These are phyloP conservation scores for Phytopythium ostracodes DNA, from an alignment of 352 stramenopile species.

Conservation along the genomic window DNA sequence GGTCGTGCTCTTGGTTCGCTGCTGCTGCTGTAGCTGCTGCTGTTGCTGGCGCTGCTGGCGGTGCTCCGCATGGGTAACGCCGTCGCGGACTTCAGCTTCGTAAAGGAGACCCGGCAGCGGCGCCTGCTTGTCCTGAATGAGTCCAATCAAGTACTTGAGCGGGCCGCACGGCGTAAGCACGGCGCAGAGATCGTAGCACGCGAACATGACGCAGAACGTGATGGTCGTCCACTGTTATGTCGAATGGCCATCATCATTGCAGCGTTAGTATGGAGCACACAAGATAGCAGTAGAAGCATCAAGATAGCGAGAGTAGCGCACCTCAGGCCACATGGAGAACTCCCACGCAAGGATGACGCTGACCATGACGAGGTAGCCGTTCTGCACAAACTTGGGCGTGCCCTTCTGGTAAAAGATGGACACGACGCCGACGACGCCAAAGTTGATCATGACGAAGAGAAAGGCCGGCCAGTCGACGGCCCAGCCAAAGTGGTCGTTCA, in stretches of 20 bases:
- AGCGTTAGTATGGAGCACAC: background rate
- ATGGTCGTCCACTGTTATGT: constrained; percentile 78
- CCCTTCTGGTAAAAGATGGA: constrained; percentile 90
- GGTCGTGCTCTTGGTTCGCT: constrained; percentile 11
- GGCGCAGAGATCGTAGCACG: constrained; percentile 97
- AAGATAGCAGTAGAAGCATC: background rate
- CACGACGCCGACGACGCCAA: constrained; percentile 85
- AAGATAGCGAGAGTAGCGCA: constrained; percentile 26
- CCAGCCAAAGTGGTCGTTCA: constrained; percentile 73
- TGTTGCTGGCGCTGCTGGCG: constrained; percentile 17
- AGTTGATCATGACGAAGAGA: constrained; percentile 90
- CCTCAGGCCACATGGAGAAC: constrained; percentile 95
- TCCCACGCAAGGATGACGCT: constrained; percentile 97
- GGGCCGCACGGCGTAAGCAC: constrained; percentile 97
- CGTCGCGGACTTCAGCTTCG: constrained; percentile 88
- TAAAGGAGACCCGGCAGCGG: constrained; percentile 94
- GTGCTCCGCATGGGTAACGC: constrained; percentile 48
- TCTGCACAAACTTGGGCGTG: constrained; percentile 83
- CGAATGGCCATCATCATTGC: too few species aligned
- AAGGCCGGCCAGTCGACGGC: constrained; percentile 74
- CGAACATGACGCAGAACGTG: constrained; percentile 93
- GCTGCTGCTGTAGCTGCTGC: constrained; percentile 4
- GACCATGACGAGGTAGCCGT: constrained; percentile 93
- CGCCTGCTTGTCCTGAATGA: constrained; percentile 91
- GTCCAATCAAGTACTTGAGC: constrained; percentile 89